Evolutionary conservation across 192 early-diverging fungal species (phyloP).

Genomic region (Entophlyctis luteolus): DNA sequence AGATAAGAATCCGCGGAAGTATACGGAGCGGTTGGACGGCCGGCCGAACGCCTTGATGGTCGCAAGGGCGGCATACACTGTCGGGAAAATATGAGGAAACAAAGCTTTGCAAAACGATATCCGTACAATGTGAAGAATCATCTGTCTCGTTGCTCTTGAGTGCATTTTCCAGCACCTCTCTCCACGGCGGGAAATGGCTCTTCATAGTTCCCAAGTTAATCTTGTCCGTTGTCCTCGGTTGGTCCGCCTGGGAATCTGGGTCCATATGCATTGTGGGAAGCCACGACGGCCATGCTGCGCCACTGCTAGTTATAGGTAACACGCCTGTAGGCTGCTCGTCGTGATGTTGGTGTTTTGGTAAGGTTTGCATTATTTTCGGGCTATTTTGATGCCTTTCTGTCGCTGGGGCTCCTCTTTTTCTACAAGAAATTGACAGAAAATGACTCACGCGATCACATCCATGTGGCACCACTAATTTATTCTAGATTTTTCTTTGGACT

Average conservation of each 20-base stretch:
- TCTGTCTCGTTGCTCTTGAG: constrained; percentile 9
- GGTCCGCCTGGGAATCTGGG: neutral
- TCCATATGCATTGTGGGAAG: neutral
- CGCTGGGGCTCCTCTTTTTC: no score
- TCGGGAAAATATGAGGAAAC: neutral
- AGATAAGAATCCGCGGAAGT: constrained; percentile 33
- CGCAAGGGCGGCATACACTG: constrained; percentile 24
- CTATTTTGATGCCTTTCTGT: neutral
- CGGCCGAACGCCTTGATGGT: constrained; percentile 29
- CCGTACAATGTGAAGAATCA: constrained; percentile 19
- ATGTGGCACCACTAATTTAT: no score
- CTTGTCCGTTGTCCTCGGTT: neutral
- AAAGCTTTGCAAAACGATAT: neutral
- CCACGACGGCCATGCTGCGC: constrained; percentile 1
- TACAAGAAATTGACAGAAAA: no score
- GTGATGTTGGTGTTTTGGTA: no score
- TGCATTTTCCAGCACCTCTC: neutral
- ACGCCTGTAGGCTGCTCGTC: neutral
- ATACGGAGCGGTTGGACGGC: constrained; percentile 30
- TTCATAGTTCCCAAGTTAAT: neutral
- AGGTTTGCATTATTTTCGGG: no score
- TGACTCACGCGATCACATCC: no score
- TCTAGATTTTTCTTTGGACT: no score
- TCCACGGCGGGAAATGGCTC: constrained; percentile 17
- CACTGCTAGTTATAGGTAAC: neutral